A percentile compares a stretch with the other conserved stretches of the same genome.
These are phyloP conservation scores for Ilyonectria mors-panacis DNA, from an alignment of 2,329 filamentous ascomycete genomes.

Conservation along the genomic window DNA sequence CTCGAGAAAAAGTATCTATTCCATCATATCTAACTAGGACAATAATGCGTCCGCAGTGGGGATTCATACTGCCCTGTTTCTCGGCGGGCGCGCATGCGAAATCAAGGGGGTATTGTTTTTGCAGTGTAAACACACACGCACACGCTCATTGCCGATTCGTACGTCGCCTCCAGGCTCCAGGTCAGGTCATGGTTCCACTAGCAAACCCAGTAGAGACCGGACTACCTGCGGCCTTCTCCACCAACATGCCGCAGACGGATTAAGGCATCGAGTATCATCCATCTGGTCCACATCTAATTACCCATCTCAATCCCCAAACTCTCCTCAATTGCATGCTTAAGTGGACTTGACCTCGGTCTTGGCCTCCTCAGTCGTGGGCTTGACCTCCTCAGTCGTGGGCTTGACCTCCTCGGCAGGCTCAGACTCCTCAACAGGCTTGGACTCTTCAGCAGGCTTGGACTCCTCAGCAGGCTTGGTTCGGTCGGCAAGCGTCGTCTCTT, in stretches of 20 bases:
- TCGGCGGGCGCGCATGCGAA: slow-evolving; percentile 27
- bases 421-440: slow-evolving; percentile 5
- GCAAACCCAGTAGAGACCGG: slow-evolving; percentile 9
- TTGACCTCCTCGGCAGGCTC: slow-evolving; percentile 19
- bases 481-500: slow-evolving; percentile 15
- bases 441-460: slow-evolving; percentile 13
- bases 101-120: slow-evolving; percentile 32
- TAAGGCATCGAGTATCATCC: slow-evolving; percentile 4
- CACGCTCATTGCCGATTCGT: slow-evolving; percentile 12
- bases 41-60: slow-evolving; percentile 21
- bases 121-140: slow-evolving; percentile 22
- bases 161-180: slow-evolving; percentile 8
- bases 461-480: slow-evolving; percentile 6
- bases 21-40: slow-evolving; percentile 22
- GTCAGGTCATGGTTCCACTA: slow-evolving; percentile 19
- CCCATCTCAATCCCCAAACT: background rate
- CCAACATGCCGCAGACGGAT: slow-evolving; percentile 3
- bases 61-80: slow-evolving; percentile 8
- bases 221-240: slow-evolving; percentile 11
- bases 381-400: slow-evolving; percentile 11
- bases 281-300: background rate
- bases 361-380: slow-evolving; percentile 13
- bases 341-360: slow-evolving; percentile 28
- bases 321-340: slow-evolving; percentile 5
- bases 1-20: slow-evolving; percentile 26